Percentiles rank a stretch among this genome's conserved stretches.
Evolutionary conservation across 768 basidiomycete genomes (phyloP).

Genomic region (Panellus pusillus): DNA sequence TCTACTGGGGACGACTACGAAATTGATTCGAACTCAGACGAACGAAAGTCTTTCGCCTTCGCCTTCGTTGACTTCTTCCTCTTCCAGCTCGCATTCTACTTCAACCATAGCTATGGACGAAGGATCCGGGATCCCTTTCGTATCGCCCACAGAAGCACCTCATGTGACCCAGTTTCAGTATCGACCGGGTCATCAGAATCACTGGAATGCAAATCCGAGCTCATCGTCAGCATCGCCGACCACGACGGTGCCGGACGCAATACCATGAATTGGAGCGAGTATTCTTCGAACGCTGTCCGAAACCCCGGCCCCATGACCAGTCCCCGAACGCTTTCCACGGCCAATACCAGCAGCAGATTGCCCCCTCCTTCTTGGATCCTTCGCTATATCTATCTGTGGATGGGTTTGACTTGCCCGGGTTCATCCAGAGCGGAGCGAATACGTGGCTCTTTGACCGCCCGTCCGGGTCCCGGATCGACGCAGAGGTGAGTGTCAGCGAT

Average conservation of each 20-base stretch:
- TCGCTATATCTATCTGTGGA: slow-evolving; percentile 12
- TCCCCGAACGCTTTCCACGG: background rate
- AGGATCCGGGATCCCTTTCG: background rate
- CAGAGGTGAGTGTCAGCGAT: background rate
- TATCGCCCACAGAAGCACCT: background rate
- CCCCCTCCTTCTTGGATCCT: background rate
- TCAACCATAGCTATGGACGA: background rate
- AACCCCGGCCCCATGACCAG: background rate
- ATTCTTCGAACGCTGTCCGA: background rate
- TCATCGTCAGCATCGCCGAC: background rate
- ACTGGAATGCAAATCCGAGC: background rate
- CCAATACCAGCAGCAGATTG: slow-evolving; percentile 1
- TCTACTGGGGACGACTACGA: slow-evolving; percentile 24
- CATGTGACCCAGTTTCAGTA: no score
- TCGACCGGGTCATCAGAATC: background rate
- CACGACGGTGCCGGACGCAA: background rate
- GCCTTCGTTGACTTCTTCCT: background rate
- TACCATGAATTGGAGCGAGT: background rate
- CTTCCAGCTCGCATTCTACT: background rate
- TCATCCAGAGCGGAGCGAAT: slow-evolving; percentile 23
- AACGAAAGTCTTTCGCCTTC: background rate
- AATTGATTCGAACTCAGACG: slow-evolving; percentile 20
- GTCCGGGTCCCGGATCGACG: background rate
- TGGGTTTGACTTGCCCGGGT: slow-evolving; percentile 19
- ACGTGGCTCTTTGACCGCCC: slow-evolving; percentile 21